Evolutionary conservation across 495 filamentous ascomycete species (phyloP).

Genomic region (Penicillium macrosclerotiorum): DNA sequence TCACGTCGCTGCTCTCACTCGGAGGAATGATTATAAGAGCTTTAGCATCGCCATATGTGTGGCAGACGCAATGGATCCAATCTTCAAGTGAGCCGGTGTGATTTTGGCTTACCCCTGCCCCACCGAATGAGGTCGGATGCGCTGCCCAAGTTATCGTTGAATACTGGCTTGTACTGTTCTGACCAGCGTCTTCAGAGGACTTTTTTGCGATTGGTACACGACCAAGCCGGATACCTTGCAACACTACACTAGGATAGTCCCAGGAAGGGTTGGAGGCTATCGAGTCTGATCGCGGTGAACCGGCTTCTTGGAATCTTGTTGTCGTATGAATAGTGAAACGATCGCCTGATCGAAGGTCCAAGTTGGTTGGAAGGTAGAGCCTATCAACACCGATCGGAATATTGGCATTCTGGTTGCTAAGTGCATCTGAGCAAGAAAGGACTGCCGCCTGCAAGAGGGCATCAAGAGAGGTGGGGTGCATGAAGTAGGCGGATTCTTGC

Average conservation of each 20-base stretch:
- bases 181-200: too few species aligned
- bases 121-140: too few species aligned
- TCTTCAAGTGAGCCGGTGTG: too few species aligned
- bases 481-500: slow-evolving; percentile 17
- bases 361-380: slow-evolving; percentile 15
- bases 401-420: slow-evolving; percentile 15
- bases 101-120: too few species aligned
- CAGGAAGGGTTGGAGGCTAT: slow-evolving; percentile 18
- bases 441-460: slow-evolving; percentile 30
- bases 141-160: slow-evolving; percentile 19
- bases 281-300: slow-evolving; percentile 14
- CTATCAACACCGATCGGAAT: slow-evolving; percentile 25
- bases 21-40: slow-evolving; percentile 9
- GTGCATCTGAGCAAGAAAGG: slow-evolving; percentile 17
- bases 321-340: slow-evolving; percentile 19
- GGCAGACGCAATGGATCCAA: slow-evolving; percentile 19
- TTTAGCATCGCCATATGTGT: slow-evolving; percentile 17
- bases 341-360: slow-evolving; percentile 15
- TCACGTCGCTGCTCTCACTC: slow-evolving; percentile 1
- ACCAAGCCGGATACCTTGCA: slow-evolving; percentile 24
- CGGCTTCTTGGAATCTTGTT: slow-evolving; percentile 12
- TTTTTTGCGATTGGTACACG: slow-evolving; percentile 18
- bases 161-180: slow-evolving; percentile 19
- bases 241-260: slow-evolving; percentile 18
- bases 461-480: slow-evolving; percentile 38